These are phyloP conservation scores for Tolypocladium guangdongense DNA, from an alignment of 2,329 filamentous ascomycete species.

Conservation along the genomic window DNA sequence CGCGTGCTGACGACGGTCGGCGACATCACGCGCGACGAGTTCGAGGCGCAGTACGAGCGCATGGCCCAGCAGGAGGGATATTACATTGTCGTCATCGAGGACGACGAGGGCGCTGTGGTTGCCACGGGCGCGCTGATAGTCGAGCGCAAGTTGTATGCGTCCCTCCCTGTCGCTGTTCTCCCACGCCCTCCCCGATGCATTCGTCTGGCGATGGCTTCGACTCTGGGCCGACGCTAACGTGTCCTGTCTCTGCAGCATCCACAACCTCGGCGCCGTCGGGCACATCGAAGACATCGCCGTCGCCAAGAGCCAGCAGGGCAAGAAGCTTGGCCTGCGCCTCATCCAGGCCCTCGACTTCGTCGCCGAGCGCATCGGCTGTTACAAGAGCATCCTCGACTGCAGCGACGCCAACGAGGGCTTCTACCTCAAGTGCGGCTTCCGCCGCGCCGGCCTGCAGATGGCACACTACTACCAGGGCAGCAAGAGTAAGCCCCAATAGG, in stretches of 20 bases:
- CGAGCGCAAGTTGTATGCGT: slow-evolving; percentile 79
- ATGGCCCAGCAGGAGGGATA: slow-evolving; percentile 68
- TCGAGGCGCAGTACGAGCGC: slow-evolving; percentile 72
- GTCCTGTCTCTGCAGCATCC: slow-evolving; percentile 44
- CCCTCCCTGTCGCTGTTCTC: neutral
- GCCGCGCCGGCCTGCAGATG: slow-evolving; percentile 89
- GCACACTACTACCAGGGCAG: slow-evolving; percentile 74
- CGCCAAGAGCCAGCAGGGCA: slow-evolving; percentile 88
- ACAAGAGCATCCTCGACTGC: slow-evolving; percentile 96
- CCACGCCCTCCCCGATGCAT: no score
- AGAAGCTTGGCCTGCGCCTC: slow-evolving; percentile 85
- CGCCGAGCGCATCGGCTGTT: slow-evolving; percentile 81
- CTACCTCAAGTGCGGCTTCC: slow-evolving; percentile 96
- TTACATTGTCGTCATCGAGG: slow-evolving; percentile 77
- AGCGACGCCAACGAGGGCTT: slow-evolving; percentile 94
- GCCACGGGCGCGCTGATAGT: slow-evolving; percentile 84
- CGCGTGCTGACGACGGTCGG: slow-evolving; percentile 88
- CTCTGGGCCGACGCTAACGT: slow-evolving; percentile 7
- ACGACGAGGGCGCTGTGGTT: slow-evolving; percentile 60
- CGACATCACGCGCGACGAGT: slow-evolving; percentile 65
- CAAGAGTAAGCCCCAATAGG: slow-evolving; percentile 33
- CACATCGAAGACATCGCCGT: slow-evolving; percentile 99
- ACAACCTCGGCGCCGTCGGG: slow-evolving; percentile 71
- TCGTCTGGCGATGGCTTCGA: neutral
- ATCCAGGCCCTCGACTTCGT: slow-evolving; percentile 90